Evolutionary conservation across 1,284 basidiomycete genomes (phyloP).

Genomic region (Heterobasidion parviporum): DNA sequence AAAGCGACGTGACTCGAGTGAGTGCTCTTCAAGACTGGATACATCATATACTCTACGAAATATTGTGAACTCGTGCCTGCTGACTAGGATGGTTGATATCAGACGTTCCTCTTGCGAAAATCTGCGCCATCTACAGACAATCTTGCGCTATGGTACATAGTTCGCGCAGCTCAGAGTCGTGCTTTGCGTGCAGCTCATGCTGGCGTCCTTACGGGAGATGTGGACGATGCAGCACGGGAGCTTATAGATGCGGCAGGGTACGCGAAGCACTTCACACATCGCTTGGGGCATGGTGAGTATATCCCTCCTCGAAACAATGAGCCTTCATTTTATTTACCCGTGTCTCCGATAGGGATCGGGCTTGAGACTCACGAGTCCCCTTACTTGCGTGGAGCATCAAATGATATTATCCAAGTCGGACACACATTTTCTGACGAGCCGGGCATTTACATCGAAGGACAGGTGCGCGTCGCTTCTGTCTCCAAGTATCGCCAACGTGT

Average conservation of each 20-base stretch:
- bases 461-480: constrained; percentile 31
- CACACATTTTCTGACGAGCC: constrained; percentile 82
- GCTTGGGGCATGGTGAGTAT: constrained; percentile 64
- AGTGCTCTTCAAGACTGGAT: constrained; percentile 13
- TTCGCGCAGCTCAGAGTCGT: constrained; percentile 54
- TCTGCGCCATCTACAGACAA: constrained; percentile 51
- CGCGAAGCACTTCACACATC: constrained; percentile 68
- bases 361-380: constrained; percentile 78
- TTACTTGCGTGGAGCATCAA: constrained; percentile 66
- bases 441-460: constrained; percentile 72
- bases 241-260: constrained; percentile 40
- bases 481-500: background rate
- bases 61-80: background rate
- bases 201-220: constrained; percentile 41
- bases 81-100: background rate
- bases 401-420: constrained; percentile 48
- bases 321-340: background rate
- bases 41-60: background rate
- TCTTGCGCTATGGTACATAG: constrained; percentile 56
- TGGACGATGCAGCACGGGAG: constrained; percentile 63
- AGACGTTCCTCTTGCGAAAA: constrained; percentile 65
- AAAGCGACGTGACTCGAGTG: constrained; percentile 74
- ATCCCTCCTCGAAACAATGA: background rate
- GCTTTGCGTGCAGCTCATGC: constrained; percentile 43
- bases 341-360: constrained; percentile 54